Conservation (phyloP, 2,329 filamentous ascomycete species). For the Ophiosphaerella narmari region DNA sequence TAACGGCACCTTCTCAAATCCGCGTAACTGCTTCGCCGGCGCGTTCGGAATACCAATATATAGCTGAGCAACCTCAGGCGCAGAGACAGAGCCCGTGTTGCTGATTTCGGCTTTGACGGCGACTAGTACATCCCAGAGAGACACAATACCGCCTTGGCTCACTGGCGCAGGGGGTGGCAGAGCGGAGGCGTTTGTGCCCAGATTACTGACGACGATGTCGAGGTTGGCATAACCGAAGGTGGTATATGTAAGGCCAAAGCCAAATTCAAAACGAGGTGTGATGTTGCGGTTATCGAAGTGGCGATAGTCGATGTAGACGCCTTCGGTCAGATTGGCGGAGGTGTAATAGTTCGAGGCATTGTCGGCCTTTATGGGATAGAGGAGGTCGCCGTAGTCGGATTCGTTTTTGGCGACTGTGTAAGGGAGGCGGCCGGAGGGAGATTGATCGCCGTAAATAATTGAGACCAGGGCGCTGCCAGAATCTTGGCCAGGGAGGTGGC, state of each 20-base stretch:
- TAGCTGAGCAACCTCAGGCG: too few relatives aligned
- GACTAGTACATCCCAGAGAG: too few relatives aligned
- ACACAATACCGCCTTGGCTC: too few relatives aligned
- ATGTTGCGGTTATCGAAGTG: constrained; percentile 73
- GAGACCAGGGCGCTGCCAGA: constrained; percentile 76
- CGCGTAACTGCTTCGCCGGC: too few relatives aligned
- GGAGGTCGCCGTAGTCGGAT: constrained; percentile 63
- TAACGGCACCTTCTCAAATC: too few relatives aligned
- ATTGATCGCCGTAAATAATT: constrained; percentile 76
- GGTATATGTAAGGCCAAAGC: constrained; percentile 80
- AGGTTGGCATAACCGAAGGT: constrained; percentile 60
- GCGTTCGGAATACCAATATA: too few relatives aligned
- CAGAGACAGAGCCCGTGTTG: too few relatives aligned
- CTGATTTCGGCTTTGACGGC: too few relatives aligned
- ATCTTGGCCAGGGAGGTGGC: constrained; percentile 79
- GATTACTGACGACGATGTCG: too few relatives aligned
- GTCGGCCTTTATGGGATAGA: constrained; percentile 70
- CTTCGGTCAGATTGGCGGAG: constrained; percentile 71
- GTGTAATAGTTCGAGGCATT: constrained; percentile 62
- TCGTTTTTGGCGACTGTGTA: constrained; percentile 76
- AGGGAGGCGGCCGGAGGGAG: constrained; percentile 72
- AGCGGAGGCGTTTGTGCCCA: too few relatives aligned
- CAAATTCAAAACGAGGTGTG: constrained; percentile 77
- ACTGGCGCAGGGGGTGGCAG: too few relatives aligned
- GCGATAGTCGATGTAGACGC: constrained; percentile 83